A percentile compares a stretch with the other conserved stretches of the same genome.
Conservation (phyloP, 2,329 filamentous ascomycete genomes). For the Dichotomopilus funicola region DNA sequence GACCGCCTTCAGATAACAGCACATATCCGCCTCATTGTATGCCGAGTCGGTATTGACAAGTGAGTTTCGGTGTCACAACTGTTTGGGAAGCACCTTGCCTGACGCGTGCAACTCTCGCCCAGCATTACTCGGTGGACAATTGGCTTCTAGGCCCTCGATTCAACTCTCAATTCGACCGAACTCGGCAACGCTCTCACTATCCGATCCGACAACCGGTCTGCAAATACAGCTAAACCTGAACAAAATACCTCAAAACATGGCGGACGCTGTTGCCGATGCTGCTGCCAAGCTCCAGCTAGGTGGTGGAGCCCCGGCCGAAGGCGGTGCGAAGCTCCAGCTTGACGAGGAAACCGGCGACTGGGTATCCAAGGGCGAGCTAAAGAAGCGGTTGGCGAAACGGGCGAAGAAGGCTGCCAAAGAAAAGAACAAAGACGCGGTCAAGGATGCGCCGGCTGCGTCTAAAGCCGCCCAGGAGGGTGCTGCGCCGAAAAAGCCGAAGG, state of each 20-base stretch:
- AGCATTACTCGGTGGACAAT: too few species aligned
- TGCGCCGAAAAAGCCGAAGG: conserved; percentile 20
- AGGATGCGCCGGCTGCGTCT: conserved; percentile 25
- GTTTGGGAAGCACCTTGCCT: too few species aligned
- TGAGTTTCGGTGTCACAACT: too few species aligned
- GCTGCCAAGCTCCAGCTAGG: conserved; percentile 47
- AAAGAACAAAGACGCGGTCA: conserved; percentile 39
- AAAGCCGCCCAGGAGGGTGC: conserved; percentile 29
- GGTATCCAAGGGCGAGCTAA: conserved; percentile 58
- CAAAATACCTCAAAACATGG: conserved; percentile 30
- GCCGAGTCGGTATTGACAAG: background rate
- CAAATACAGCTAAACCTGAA: background rate
- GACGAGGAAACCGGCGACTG: conserved; percentile 61
- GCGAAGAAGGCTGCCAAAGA: conserved; percentile 50
- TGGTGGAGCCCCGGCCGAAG: conserved; percentile 17
- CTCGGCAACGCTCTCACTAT: background rate
- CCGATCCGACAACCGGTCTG: background rate
- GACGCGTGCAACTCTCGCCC: too few species aligned
- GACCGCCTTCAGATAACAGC: background rate
- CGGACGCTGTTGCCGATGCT: conserved; percentile 41
- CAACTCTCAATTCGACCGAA: background rate
- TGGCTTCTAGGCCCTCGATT: too few species aligned
- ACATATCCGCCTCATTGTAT: background rate
- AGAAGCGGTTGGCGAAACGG: conserved; percentile 53
- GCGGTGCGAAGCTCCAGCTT: conserved; percentile 31